Percentiles rank a stretch among this genome's conserved stretches.
Conservation (phyloP, 2,329 filamentous ascomycete species). For the Daldinia eschscholtzii region DNA sequence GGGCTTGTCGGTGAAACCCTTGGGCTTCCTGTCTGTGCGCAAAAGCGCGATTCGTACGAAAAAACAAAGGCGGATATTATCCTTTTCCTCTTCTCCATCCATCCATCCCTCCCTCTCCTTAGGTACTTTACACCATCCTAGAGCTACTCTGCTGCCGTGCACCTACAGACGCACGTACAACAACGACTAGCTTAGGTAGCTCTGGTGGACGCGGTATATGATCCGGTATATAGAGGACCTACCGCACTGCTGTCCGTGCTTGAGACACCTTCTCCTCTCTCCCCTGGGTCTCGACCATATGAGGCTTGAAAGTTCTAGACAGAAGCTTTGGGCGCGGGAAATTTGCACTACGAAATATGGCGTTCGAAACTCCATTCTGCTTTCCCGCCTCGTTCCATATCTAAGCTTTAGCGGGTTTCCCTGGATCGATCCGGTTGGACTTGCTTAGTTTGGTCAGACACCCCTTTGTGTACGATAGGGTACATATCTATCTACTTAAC, state of each 20-base stretch:
- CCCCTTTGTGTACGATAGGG: background rate
- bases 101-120: background rate
- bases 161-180: too few species aligned
- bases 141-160: background rate
- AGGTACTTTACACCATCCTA: background rate
- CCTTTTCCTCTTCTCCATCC: background rate
- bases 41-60: background rate
- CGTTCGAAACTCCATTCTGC: background rate
- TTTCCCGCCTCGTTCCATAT: slow-evolving; percentile 5
- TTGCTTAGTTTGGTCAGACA: background rate
- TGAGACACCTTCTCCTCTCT: background rate
- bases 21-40: background rate
- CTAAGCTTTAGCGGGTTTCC: background rate
- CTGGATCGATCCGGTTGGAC: background rate
- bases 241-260: background rate
- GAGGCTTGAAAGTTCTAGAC: slow-evolving; percentile 4
- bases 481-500: too few species aligned
- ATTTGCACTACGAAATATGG: slow-evolving; percentile 1
- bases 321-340: slow-evolving; percentile 1
- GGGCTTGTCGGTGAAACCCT: slow-evolving; percentile 11
- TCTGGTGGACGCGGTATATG: slow-evolving; percentile 2
- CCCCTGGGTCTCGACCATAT: background rate
- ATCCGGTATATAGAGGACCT: slow-evolving; percentile 9
- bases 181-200: too few species aligned
- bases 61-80: slow-evolving; percentile 4